Percentiles rank a stretch among this genome's conserved stretches.
Evolutionary conservation across 345 rosid species (phyloP).

Genomic region (Nasturtium officinale): DNA sequence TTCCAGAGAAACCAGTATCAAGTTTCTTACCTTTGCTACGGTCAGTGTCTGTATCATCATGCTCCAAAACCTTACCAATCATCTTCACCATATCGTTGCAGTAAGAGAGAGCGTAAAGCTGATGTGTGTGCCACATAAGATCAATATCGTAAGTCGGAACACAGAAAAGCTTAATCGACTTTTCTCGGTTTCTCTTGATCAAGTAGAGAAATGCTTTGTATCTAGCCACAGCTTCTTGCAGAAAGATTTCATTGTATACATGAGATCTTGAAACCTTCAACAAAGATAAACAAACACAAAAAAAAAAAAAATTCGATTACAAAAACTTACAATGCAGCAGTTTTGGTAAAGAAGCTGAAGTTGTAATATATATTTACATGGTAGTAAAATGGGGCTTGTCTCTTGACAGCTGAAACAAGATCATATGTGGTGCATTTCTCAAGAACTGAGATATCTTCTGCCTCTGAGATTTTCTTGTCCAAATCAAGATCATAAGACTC

Average conservation of each 20-base stretch:
- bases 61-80: slow-evolving; percentile 79
- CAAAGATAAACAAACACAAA: slow-evolving; percentile 18
- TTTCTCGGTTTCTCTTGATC: slow-evolving; percentile 77
- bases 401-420: slow-evolving; percentile 85
- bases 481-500: slow-evolving; percentile 72
- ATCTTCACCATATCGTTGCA: slow-evolving; percentile 58
- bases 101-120: slow-evolving; percentile 80
- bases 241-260: slow-evolving; percentile 63
- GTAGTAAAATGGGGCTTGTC: slow-evolving; percentile 87
- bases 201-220: slow-evolving; percentile 89
- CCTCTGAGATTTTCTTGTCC: slow-evolving; percentile 28
- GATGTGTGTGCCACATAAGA: slow-evolving; percentile 99
- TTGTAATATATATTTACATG: slow-evolving; percentile 58
- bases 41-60: slow-evolving; percentile 92
- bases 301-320: not conserved
- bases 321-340: not conserved
- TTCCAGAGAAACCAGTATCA: slow-evolving; percentile 83
- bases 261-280: slow-evolving; percentile 72
- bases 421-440: slow-evolving; percentile 75
- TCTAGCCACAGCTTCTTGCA: slow-evolving; percentile 82
- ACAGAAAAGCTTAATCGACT: slow-evolving; percentile 65
- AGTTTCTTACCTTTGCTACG: slow-evolving; percentile 89
- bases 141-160: slow-evolving; percentile 98
- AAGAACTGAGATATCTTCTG: slow-evolving; percentile 46
- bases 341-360: not conserved